Base-by-base conservation (phyloP, 169 alveolate species). In the Eimeria necatrix region DNA sequence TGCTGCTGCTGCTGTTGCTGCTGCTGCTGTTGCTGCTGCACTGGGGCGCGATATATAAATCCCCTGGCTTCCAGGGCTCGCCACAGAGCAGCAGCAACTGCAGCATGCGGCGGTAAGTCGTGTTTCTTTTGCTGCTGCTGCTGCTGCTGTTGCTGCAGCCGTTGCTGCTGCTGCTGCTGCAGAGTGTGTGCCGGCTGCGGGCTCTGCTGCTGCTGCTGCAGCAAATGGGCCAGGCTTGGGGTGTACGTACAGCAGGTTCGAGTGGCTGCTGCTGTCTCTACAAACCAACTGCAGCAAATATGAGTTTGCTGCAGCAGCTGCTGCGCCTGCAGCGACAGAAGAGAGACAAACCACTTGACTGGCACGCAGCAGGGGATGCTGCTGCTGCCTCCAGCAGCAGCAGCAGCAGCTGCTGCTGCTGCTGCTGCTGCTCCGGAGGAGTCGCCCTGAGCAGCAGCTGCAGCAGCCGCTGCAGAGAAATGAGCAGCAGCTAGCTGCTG, bases 241-340 rank as follows among this genome's bases (percentile, higher is more conserved):
- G 85, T 74, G 85, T 74, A 74, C 3, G 85, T 26, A 53, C 85
- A 74, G 85, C 85, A 74, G 85, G 59, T 46, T 41, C 32, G 20
- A 24, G 85, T 74, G 4, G 56, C 24, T 74, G 85, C 85, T 26
- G 85, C 85, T 74, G 85, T 74, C 85, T 74, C 85, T 32, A 74
- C 14, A 24, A 74, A 74, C 56, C 20, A 26, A 49, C 60, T 41
- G 85, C 85, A 41, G 24, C 85, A n/a, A 6, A 74, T 49, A 46
- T 32, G 56, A 4, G 85, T n/a, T 41, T 74, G 85, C 85, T 74
- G 85, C 85, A 74, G 85, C 85, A 74, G 85, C 85, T 74, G 85
- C 85, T 74, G 56, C 24, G 85, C 56, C 4, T 74, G 85, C 56
- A 10, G 85, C 4, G 85, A 74, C 26, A 74, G 85, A 9, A 74